A percentile compares a stretch with the other conserved stretches of the same genome.
These are phyloP conservation scores for Chrysoporthe deuterocubensis DNA, from an alignment of 2,329 filamentous ascomycete species.

Conservation along the genomic window DNA sequence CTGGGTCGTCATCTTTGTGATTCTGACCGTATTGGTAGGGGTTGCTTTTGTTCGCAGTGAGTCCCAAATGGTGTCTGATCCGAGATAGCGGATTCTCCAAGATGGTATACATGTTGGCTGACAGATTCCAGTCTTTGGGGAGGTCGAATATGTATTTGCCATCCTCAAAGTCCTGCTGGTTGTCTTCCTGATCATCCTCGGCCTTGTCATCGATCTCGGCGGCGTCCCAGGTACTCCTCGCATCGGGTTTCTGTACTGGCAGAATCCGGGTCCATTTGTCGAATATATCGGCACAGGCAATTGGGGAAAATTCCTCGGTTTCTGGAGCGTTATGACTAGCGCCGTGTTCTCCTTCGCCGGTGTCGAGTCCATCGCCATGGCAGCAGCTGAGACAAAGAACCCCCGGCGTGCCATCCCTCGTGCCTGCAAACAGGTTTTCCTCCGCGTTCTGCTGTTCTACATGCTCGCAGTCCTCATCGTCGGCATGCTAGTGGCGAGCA, in stretches of 20 bases:
- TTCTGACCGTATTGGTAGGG: conserved; percentile 60
- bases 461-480: conserved; percentile 59
- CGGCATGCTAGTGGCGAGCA: conserved; percentile 62
- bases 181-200: conserved; percentile 64
- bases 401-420: conserved; percentile 51
- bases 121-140: conserved; percentile 53
- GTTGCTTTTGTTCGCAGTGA: conserved; percentile 55
- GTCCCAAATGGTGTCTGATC: neutral
- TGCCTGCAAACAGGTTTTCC: conserved; percentile 63
- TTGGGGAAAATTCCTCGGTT: conserved; percentile 67
- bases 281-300: conserved; percentile 62
- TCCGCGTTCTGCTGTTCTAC: conserved; percentile 45
- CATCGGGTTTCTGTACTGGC: conserved; percentile 73
- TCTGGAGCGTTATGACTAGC: conserved; percentile 54
- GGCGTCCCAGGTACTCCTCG: conserved; percentile 61
- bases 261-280: conserved; percentile 66
- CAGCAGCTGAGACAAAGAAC: conserved; percentile 59
- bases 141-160: conserved; percentile 59
- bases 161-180: conserved; percentile 64
- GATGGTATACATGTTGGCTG: neutral
- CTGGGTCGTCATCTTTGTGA: conserved; percentile 57
- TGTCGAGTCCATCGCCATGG: conserved; percentile 57
- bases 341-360: conserved; percentile 53
- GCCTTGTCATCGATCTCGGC: conserved; percentile 65
- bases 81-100: no score